A percentile compares a stretch with the other conserved stretches of the same genome.
These are phyloP conservation scores for Epichloe glyceriae DNA, from an alignment of 2,329 filamentous ascomycete species.

Conservation along the genomic window DNA sequence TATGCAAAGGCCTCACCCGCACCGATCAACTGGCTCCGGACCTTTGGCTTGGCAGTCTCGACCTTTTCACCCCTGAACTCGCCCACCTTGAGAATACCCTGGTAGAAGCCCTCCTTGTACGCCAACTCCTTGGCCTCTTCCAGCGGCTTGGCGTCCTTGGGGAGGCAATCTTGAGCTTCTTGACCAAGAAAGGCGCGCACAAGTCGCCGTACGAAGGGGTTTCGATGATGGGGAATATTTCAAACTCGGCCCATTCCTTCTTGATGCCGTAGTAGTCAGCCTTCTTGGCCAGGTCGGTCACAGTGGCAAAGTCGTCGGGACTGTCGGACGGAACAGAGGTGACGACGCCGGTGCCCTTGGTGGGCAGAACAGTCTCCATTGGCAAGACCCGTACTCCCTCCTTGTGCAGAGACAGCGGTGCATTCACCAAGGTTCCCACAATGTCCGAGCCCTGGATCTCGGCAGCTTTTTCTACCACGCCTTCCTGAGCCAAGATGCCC, in stretches of 20 bases:
- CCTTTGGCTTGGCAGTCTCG: conserved; percentile 74
- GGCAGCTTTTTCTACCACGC: conserved; percentile 59
- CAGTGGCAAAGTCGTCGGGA: conserved; percentile 82
- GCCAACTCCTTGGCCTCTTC: conserved; percentile 90
- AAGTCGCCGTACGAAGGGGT: conserved; percentile 81
- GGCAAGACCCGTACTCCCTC: conserved; percentile 79
- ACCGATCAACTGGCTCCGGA: conserved; percentile 65
- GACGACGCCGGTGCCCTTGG: conserved; percentile 93
- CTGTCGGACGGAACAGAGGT: conserved; percentile 93
- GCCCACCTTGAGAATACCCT: conserved; percentile 77
- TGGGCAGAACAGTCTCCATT: conserved; percentile 85
- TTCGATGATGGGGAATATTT: conserved; percentile 79
- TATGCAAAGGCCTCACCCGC: conserved; percentile 76
- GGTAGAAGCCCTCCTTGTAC: conserved; percentile 96
- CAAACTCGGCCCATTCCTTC: conserved; percentile 89
- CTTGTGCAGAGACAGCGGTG: conserved; percentile 75
- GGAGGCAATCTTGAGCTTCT: conserved; percentile 95
- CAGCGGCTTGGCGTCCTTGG: conserved; percentile 81
- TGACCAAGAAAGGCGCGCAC: conserved; percentile 69
- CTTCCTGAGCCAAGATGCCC: conserved; percentile 67
- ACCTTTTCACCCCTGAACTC: conserved; percentile 83
- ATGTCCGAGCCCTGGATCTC: conserved; percentile 68
- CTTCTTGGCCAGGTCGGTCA: conserved; percentile 84
- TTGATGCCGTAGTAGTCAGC: conserved; percentile 91
- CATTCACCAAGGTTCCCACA: conserved; percentile 78